Evolutionary conservation across 495 filamentous ascomycete species (phyloP).

Genomic region (Penicillium robsamsonii): DNA sequence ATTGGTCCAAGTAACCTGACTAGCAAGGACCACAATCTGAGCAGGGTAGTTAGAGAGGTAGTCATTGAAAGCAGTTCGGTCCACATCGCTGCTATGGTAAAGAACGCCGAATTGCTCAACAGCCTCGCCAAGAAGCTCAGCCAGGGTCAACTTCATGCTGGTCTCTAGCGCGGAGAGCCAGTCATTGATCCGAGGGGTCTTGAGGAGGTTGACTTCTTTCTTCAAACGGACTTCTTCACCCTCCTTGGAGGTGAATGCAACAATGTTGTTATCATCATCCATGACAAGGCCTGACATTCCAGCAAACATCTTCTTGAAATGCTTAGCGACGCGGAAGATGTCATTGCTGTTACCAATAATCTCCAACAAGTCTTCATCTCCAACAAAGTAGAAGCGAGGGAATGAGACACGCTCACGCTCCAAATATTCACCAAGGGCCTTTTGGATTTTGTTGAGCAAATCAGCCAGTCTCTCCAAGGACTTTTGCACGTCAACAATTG

Average conservation of each 20-base stretch:
- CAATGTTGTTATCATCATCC: conserved; percentile 84
- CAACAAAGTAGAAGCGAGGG: conserved; percentile 98
- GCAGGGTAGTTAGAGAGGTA: conserved; percentile 83
- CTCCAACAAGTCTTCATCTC: conserved; percentile 97
- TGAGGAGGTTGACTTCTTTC: conserved; percentile 84
- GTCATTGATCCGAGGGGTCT: conserved; percentile 95
- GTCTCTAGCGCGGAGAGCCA: conserved; percentile 89
- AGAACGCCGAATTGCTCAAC: conserved; percentile 68
- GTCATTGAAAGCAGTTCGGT: conserved; percentile 63
- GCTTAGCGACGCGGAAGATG: conserved; percentile 89
- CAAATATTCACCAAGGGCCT: conserved; percentile 96
- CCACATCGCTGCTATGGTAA: conserved; percentile 63
- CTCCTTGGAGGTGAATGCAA: conserved; percentile 93
- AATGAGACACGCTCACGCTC: conserved; percentile 96
- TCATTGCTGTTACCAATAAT: conserved; percentile 99
- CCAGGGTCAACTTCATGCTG: conserved; percentile 91
- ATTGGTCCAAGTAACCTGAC: conserved; percentile 92
- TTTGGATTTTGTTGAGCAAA: conserved; percentile 97
- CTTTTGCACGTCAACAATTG: conserved; percentile 92
- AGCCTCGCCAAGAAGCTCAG: conserved; percentile 85
- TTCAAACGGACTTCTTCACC: conserved; percentile 85
- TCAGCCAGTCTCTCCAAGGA: conserved; percentile 92
- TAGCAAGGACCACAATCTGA: conserved; percentile 92
- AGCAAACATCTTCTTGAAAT: conserved; percentile 99
- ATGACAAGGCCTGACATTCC: conserved; percentile 85